These are phyloP conservation scores for Umbelopsis ramanniana DNA, from an alignment of 192 early-diverging fungal genomes.

Conservation along the genomic window DNA sequence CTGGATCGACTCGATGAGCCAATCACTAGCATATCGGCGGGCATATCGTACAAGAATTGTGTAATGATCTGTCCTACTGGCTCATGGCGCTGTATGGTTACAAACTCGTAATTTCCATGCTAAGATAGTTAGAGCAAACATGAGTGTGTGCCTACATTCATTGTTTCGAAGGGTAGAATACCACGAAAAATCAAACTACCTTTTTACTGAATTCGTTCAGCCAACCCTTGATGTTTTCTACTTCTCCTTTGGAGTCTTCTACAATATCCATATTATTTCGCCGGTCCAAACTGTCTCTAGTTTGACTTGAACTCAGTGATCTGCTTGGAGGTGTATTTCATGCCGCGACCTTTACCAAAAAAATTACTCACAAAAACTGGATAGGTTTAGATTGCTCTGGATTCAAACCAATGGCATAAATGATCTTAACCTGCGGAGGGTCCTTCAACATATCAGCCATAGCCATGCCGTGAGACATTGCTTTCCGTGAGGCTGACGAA, in stretches of 20 bases:
- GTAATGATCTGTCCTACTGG: neutral
- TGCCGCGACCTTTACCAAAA: neutral
- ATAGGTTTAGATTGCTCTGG: neutral
- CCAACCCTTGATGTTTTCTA: neutral
- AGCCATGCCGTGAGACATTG: slow-evolving; percentile 1
- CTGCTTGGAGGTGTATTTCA: neutral
- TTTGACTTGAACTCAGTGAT: neutral
- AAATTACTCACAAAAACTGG: neutral
- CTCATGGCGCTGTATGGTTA: slow-evolving; percentile 4
- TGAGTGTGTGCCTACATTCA: too few relatives aligned
- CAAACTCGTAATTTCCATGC: neutral
- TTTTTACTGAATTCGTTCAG: neutral
- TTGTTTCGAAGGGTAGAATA: too few relatives aligned
- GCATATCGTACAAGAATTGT: neutral
- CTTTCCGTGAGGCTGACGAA: neutral
- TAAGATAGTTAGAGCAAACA: neutral
- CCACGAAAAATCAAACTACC: neutral
- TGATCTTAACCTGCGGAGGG: neutral
- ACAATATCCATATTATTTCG: slow-evolving; percentile 6
- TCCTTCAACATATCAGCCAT: neutral
- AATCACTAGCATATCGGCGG: neutral
- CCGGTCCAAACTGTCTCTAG: neutral
- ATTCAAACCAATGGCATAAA: slow-evolving; percentile 1
- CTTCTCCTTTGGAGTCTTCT: neutral
- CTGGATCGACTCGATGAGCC: slow-evolving; percentile 6